Evolutionary conservation across 768 basidiomycete species (phyloP).

Genomic region (Boletus coccyginus): DNA sequence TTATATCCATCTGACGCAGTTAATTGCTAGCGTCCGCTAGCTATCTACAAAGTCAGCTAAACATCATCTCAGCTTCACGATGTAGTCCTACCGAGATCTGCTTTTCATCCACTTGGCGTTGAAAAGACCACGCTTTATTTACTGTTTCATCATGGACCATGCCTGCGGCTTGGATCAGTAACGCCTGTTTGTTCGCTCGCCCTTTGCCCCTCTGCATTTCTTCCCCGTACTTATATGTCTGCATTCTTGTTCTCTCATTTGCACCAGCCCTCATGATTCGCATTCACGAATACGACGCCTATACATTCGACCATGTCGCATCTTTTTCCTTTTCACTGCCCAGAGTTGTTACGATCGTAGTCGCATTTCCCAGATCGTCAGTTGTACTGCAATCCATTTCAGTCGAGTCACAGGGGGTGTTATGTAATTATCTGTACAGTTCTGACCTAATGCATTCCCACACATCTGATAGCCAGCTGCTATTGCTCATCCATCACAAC

Average conservation of each 20-base stretch:
- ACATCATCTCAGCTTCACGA: conserved; percentile 25
- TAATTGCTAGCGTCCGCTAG: conserved; percentile 26
- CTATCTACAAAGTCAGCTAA: conserved; percentile 20
- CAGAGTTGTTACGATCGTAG: conserved; percentile 3
- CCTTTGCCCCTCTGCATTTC: conserved; percentile 14
- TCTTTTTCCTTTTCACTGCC: background rate
- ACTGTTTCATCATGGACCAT: conserved; percentile 30
- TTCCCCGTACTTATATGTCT: conserved; percentile 17
- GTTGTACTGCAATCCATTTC: background rate
- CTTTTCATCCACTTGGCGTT: conserved; percentile 14
- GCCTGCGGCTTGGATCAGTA: conserved; percentile 27
- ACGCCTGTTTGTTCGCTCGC: conserved; percentile 14
- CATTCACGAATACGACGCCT: conserved; percentile 16
- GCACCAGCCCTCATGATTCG: conserved; percentile 19
- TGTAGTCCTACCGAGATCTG: conserved; percentile 30
- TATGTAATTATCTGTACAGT: conserved; percentile 30
- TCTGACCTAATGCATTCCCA: conserved; percentile 28
- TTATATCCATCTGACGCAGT: conserved; percentile 26
- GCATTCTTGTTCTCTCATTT: conserved; percentile 23
- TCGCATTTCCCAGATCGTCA: background rate
- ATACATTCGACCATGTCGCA: conserved; percentile 8
- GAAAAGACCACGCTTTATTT: conserved; percentile 20
- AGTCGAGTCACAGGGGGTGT: background rate
- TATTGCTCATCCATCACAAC: background rate
- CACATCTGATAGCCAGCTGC: conserved; percentile 12